These are phyloP conservation scores for Linum lewisii DNA, from an alignment of 345 rosid species.

Conservation along the genomic window DNA sequence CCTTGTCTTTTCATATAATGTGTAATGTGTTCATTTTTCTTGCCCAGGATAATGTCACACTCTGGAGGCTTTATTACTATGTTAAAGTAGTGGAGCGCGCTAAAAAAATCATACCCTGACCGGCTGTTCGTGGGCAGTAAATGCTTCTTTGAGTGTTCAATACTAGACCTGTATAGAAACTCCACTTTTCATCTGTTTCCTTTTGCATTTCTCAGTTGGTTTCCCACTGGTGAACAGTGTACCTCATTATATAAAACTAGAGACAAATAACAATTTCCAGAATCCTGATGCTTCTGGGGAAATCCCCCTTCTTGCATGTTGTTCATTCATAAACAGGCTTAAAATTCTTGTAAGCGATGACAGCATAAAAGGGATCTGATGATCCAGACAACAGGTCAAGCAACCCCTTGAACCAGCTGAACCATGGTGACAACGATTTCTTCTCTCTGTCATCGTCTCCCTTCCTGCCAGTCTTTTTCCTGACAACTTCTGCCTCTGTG, in stretches of 20 bases:
- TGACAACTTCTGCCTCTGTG: conserved; percentile 51
- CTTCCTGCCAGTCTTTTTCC: conserved; percentile 32
- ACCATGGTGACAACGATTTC: no score
- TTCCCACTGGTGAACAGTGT: no score
- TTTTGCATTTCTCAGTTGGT: not conserved
- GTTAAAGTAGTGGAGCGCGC: conserved; percentile 40
- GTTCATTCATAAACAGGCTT: conserved; percentile 48
- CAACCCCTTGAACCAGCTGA: conserved; percentile 37
- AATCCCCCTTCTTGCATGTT: no score
- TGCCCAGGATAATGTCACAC: conserved; percentile 42
- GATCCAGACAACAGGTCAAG: conserved; percentile 47
- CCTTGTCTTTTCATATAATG: conserved; percentile 1
- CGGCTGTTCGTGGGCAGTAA: not conserved
- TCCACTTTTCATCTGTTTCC: not conserved
- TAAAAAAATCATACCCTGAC: conserved; percentile 14
- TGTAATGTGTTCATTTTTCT: conserved; percentile 1
- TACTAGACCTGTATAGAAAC: not conserved
- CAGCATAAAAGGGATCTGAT: conserved; percentile 72
- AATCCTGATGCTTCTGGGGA: no score
- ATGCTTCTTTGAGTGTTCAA: not conserved
- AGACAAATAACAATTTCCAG: no score
- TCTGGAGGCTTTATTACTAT: conserved; percentile 45
- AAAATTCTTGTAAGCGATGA: conserved; percentile 77
- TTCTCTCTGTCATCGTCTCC: conserved; percentile 16
- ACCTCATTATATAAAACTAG: no score